phyloP scores from a whole-genome alignment of 169 alveolate species.

The Amoebophrya sp. region DNA sequence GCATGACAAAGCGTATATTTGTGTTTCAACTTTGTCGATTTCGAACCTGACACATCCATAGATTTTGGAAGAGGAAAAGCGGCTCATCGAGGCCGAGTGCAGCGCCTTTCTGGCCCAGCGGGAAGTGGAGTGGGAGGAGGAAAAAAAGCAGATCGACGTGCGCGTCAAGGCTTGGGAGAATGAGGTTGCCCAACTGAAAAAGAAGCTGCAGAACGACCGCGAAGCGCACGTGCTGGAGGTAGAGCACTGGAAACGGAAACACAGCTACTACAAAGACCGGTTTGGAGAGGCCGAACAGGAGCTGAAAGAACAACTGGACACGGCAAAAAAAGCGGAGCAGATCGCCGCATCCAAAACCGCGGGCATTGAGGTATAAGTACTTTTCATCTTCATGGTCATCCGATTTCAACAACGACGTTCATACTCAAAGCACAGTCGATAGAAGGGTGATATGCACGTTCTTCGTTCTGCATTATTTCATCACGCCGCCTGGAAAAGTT shows the following conservation, averaged over 20 bases:
- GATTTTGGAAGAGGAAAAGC: neutral
- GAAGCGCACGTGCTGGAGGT: neutral
- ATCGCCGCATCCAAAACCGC: neutral
- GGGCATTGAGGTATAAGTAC: neutral
- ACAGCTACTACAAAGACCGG: slow-evolving; percentile 14
- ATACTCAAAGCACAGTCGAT: neutral
- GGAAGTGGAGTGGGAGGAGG: slow-evolving; percentile 2
- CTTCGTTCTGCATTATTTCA: neutral
- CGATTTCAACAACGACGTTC: neutral
- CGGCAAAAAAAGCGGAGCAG: neutral
- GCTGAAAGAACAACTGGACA: neutral
- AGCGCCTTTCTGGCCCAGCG: neutral
- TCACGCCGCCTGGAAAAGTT: too few species aligned
- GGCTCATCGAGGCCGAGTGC: neutral
- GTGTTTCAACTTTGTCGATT: too few species aligned
- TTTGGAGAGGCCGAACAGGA: neutral
- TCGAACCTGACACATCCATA: too few species aligned
- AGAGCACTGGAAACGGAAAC: slow-evolving; percentile 5
- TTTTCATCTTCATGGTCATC: neutral
- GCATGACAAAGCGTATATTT: too few species aligned
- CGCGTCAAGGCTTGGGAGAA: too few species aligned
- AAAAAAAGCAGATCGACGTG: neutral
- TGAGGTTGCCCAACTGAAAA: neutral
- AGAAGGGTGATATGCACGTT: neutral
- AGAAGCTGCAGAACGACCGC: neutral